Base-by-base conservation (phyloP, 345 rosid species). In the Balakata baccata region DNA sequence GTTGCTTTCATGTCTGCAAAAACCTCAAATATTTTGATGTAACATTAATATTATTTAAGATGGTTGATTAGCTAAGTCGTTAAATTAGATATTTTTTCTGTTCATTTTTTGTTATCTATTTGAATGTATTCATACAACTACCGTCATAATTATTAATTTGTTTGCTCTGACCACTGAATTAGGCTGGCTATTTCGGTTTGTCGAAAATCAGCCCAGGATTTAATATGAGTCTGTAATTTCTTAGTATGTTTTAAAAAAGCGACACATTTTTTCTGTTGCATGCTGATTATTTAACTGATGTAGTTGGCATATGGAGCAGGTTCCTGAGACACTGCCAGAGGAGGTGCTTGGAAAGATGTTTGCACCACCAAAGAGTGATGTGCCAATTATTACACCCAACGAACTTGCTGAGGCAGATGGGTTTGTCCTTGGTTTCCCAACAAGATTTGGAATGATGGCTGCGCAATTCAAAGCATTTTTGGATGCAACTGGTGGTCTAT, bases 391-490 rank as follows among this genome's bases (percentile, higher is more conserved):
- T 43, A 85, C 93, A 22, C 92, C 98, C 0, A 64, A 63, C 6
- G 95, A 94, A 37, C 91, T 92, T 54, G 71, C 97, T 46, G 97
- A 94, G 82, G 98, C 97, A 41, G 98, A 94, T 80, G 98, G 97
- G 6, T 82, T 92, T 66, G 80, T 92, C 67, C 85, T 92, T 68
- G 97, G 98, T 16, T 94, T 94, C 89, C 98, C 97, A 65, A 94
- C 98, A 47, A 89, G 97, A 83, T 94, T 90, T 51, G 98, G 98
- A 45, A 94, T 94, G 98, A 94, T 94, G 98, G 81, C 95, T 81
- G 97, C 98, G 75, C 98, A 94, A 78, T 94, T 94, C 78, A 94
- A 94, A 73, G 97, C 98, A 62, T 94, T 94, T 81, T 47, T 94
- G 74, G 98, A 94, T 75, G 89, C 97, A 64, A 94, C 98, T 16